Base-by-base conservation (phyloP, 768 basidiomycete genomes). In the Lactarius vividus region DNA sequence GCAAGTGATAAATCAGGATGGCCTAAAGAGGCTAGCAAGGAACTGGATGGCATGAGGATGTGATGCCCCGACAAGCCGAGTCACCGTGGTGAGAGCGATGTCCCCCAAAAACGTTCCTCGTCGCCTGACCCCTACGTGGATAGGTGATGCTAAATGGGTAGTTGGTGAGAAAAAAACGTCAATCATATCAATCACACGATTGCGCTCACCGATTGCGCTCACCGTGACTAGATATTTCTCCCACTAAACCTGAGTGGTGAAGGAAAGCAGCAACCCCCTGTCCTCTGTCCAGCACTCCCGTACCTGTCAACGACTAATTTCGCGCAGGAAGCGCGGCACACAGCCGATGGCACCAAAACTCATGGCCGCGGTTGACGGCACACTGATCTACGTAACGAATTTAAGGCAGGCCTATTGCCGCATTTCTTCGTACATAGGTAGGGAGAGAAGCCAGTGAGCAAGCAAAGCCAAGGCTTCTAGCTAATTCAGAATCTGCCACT, bases 21-120 rank as follows among this genome's bases (percentile, higher is more conserved):
- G 53, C 35, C 63, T 33, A 56, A 54, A 52, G 63, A 54, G 28
- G 28, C 42, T 28, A 44, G 40, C 26, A 44, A 57, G 49, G 65
- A n/a, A 40, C 28, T 35, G 26, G 52, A 29, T 46, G 52, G 62
- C 31, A 66, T 29, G 31, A 33, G 13, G 26, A 37, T 1, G 23
- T 13, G 52, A 23, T 20, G 54, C 26, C 18, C 35, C 16, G n/a
- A 42, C 39, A 54, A 37, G 18, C 28, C 29, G 39, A 18, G 11
- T 1, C n/a, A 56, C 33, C 15, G 46, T 23, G 46, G 23, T 23
- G n/a, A 46, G 46, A 49, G 46, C 46, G 10, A 23, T 40, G 52
- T 49, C 37, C 46, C 31, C 23, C 7, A 29, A 52, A 15, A 31
- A 20, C 29, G 53, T 3, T 11, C 7, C 53, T 28, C 53, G 33